Evolutionary conservation across 2,329 filamentous ascomycete species (phyloP), one percentile per base, ranked within the genome.

Genomic region (Neurospora sp.): DNA sequence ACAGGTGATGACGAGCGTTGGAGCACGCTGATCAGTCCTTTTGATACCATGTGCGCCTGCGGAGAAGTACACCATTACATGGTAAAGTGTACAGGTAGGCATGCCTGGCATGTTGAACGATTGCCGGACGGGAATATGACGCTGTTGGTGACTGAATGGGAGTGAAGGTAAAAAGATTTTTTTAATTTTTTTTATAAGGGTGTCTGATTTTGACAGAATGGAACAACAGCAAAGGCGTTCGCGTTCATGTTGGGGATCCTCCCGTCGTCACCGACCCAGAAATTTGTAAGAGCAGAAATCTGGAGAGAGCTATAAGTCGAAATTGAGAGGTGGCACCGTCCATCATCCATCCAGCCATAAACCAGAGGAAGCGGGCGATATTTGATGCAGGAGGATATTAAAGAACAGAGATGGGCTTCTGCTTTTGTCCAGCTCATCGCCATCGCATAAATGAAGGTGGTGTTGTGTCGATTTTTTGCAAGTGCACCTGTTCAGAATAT

Each of bases 181-280:
- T 23, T n/a, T n/a, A n/a, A n/a, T n/a, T n/a, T 23, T 23, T 23
- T 23, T 23, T 0, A 23, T 74, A 74, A 74, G 72, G 52, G 11
- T 66, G 41, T 38, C 62, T 68, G 69, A 74, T 73, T 74, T 74
- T 74, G 72, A 40, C 43, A 28, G 10, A 38, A 66, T n/a, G 62
- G 8, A 57, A 15, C 43, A 23, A 12, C 6, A 52, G 8, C 41
- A 46, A 11, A 19, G 8, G 2, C 17, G 40, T 41, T 33, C n/a
- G n/a, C n/a, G 28, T 33, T 33, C 1, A 33, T 33, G 28, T 33
- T 33, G 28, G 28, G 28, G 28, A 33, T 33, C 52, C 52, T 62
- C 28, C 28, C 28, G 28, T 28, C 52, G 28, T 62, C 52, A n/a
- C 23, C 15, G 23, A 62, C 23, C 28, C 23, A 33, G 23, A 17